Base-by-base conservation (phyloP, 768 basidiomycete species). In the Tricholoma bakamatsutake region DNA sequence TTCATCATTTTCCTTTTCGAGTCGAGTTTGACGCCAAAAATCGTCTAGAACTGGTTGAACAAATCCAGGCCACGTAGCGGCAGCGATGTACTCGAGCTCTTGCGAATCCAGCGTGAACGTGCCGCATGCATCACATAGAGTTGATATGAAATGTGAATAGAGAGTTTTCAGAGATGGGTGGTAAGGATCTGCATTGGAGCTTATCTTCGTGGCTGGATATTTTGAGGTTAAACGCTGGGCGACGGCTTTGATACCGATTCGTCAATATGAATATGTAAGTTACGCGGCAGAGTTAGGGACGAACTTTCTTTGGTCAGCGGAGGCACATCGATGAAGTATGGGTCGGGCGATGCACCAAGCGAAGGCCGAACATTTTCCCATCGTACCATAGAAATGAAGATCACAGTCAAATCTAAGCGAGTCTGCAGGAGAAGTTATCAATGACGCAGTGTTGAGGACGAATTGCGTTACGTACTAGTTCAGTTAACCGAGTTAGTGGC, bases 41-140 rank as follows among this genome's bases (percentile, higher is more conserved):
- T 81, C 80, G 52, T 81, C 80, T 6, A 89, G 65, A 12, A 92
- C 64, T 0, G 90, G 89, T 53, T 83, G 78, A 1, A 86, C 78
- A 61, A 90, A 92, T 2, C 83, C 86, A 0, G 90, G 88, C 90
- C 91, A 93, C 18, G 84, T 78, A 5, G 90, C 87, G 0, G 86
- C 83, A 2, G 87, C 82, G 28, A 93, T 79, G 63, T 92, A 93
- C 42, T 80, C 77, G 1, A 93, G 74, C 63, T 93, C 90, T 49
- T 81, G 66, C 0, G 83, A 80, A 62, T 91, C 84, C 39, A 76
- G 78, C 3, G 81, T 83, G 67, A 84, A 90, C 5, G 81, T 76
- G 18, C 77, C 78, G 64, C 89, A 84, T 30, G 80, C 73, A 47
- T 81, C 78, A 63, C 81, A 81, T 2, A 93, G 67, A 9, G 80